These are phyloP conservation scores for Ajuga chamaepitys DNA, from an alignment of 257 asterid species.

Conservation along the genomic window DNA sequence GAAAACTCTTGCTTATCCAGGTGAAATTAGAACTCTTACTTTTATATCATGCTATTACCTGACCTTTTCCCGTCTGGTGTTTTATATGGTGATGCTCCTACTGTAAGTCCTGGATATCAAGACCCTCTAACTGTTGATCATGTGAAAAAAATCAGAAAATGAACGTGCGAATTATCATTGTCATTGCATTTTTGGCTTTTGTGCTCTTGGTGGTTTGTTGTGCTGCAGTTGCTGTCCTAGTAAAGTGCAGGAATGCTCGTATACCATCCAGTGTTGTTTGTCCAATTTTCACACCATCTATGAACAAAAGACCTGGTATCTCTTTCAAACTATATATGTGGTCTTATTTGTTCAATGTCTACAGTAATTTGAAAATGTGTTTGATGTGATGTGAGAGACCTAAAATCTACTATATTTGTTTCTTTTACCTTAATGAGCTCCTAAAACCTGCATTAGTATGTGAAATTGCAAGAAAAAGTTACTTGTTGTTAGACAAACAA, in stretches of 20 bases:
- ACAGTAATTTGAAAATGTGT: background rate
- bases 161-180: slow-evolving; percentile 62
- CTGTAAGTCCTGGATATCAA: slow-evolving; percentile 64
- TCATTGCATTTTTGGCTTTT: slow-evolving; percentile 69
- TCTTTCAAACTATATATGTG: background rate
- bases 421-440: background rate
- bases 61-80: slow-evolving; percentile 40
- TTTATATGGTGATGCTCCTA: slow-evolving; percentile 62
- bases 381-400: background rate
- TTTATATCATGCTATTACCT: slow-evolving; percentile 2
- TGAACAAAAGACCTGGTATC: slow-evolving; percentile 82
- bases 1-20: slow-evolving; percentile 80
- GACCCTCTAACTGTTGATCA: slow-evolving; percentile 72
- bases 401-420: background rate
- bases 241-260: slow-evolving; percentile 65
- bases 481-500: background rate
- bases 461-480: background rate
- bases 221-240: slow-evolving; percentile 55
- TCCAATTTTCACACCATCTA: slow-evolving; percentile 56
- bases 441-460: background rate
- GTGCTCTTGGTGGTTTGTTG: slow-evolving; percentile 75
- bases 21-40: slow-evolving; percentile 26
- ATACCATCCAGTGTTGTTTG: slow-evolving; percentile 75
- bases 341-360: background rate
- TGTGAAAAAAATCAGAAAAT: slow-evolving; percentile 62